Percentiles rank a stretch among this genome's conserved stretches.
phyloP scores from a whole-genome alignment of 352 stramenopile genomes.

The Globisporangium perplexum region DNA sequence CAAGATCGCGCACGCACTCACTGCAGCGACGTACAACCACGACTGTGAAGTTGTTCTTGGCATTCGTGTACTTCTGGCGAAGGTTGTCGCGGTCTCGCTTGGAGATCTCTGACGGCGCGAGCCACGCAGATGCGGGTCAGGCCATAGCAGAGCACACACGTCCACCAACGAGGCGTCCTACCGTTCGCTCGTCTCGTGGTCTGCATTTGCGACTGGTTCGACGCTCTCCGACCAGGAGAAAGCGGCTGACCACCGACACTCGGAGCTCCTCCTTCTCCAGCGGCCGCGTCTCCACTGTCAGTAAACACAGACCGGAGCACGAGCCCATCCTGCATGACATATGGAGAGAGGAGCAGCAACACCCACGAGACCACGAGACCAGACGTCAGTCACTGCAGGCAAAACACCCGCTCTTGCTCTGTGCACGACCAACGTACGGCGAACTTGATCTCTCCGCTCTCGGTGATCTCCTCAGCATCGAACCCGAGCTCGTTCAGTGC shows the following conservation, averaged over 20 bases:
- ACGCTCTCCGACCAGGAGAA: conserved; percentile 9
- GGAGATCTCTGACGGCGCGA: conserved; percentile 30
- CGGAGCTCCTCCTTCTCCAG: not conserved
- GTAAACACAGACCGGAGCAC: conserved; percentile 60
- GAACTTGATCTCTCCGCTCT: conserved; percentile 80
- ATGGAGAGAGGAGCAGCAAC: too few relatives aligned
- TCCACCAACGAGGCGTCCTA: not conserved
- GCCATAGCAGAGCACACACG: too few relatives aligned
- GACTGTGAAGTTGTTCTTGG: conserved; percentile 70
- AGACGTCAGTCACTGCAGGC: too few relatives aligned
- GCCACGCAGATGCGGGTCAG: not conserved
- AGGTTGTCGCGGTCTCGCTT: conserved; percentile 60
- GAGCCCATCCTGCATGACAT: conserved; percentile 45
- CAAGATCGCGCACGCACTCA: not conserved
- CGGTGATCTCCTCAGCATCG: conserved; percentile 70
- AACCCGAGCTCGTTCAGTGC: conserved; percentile 76
- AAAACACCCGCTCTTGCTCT: not conserved
- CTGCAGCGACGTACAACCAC: conserved; percentile 39
- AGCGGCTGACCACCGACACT: not conserved
- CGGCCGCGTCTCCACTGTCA: conserved; percentile 12
- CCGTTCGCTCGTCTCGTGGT: conserved; percentile 12
- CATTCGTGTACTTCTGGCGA: conserved; percentile 72
- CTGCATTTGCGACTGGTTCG: conserved; percentile 12
- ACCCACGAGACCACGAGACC: not conserved
- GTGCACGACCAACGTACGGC: conserved; percentile 23